A percentile compares a stretch with the other conserved stretches of the same genome.
Conservation (phyloP, 352 stramenopile species). For the Phytophthora tubulina region DNA sequence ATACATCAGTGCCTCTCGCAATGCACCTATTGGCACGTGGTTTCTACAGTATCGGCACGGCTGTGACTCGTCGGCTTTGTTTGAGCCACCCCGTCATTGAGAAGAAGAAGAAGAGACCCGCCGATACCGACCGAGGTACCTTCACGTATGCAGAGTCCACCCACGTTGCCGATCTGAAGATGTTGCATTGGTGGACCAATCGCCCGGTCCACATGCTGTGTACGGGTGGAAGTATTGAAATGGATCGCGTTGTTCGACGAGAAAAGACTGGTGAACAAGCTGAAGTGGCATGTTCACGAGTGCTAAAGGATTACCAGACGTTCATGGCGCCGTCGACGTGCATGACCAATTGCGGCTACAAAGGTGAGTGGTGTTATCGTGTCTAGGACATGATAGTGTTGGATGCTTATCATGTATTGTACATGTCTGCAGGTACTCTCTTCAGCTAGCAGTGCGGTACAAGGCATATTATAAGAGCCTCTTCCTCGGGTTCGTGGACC, state of each 20-base stretch:
- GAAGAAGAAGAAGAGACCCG: not conserved
- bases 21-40: not conserved
- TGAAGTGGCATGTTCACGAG: not conserved
- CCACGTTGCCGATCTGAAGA: not conserved
- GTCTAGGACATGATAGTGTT: constrained; percentile 1
- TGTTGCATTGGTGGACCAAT: not conserved
- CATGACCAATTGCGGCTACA: constrained; percentile 8
- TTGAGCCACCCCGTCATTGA: not conserved
- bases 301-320: constrained; percentile 1
- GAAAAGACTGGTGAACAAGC: not conserved
- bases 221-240: not conserved
- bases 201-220: not conserved
- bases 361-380: constrained; percentile 10
- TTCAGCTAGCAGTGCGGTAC: constrained; percentile 7
- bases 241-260: not conserved
- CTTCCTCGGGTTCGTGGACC: constrained; percentile 19
- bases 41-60: not conserved
- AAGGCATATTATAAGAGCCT: constrained; percentile 27
- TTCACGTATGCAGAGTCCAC: not conserved
- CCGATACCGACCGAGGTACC: not conserved
- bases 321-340: not conserved
- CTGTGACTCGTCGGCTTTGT: not conserved
- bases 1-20: not conserved
- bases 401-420: constrained; percentile 16
- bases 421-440: constrained; percentile 9